Conservation (phyloP, 257 asterid genomes). For the Salvia miltiorrhiza region DNA sequence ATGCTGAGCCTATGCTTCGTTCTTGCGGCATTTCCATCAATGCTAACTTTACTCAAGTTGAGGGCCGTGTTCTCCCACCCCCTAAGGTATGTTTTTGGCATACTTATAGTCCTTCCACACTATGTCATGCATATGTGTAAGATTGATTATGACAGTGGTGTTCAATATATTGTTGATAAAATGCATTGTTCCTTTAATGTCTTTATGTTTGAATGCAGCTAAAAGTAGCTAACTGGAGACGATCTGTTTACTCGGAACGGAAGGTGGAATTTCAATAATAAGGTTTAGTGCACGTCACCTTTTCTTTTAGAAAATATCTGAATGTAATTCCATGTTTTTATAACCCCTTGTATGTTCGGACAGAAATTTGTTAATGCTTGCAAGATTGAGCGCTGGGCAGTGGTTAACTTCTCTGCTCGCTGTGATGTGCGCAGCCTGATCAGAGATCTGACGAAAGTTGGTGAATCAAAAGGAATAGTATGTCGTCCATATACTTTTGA, state of each 20-base stretch:
- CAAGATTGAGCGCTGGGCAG: constrained; percentile 80
- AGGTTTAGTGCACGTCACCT: constrained; percentile 38
- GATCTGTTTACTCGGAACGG: constrained; percentile 78
- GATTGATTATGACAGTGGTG: background rate
- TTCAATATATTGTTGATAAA: background rate
- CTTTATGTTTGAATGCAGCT: constrained; percentile 43
- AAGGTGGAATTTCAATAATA: constrained; percentile 83
- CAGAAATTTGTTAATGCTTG: constrained; percentile 63
- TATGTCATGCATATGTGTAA: background rate
- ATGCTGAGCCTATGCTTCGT: constrained; percentile 73
- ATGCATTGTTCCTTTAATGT: constrained; percentile 6
- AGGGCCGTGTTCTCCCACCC: constrained; percentile 76
- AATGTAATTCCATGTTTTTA: background rate
- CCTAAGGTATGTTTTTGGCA: constrained; percentile 53
- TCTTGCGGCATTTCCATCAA: constrained; percentile 71
- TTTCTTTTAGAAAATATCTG: background rate
- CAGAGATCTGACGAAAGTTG: constrained; percentile 61
- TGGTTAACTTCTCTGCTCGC: constrained; percentile 80
- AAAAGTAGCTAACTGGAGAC: constrained; percentile 76
- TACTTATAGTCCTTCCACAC: background rate
- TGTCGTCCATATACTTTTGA: constrained; percentile 19
- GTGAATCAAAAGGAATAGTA: constrained; percentile 77
- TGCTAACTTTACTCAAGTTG: constrained; percentile 68
- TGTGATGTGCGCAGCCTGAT: constrained; percentile 52
- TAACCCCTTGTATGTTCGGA: background rate